Percentiles rank a stretch among this genome's conserved stretches.
Conservation (phyloP, 108 stramenopile species). For the Halocafeteria seosinensis region DNA sequence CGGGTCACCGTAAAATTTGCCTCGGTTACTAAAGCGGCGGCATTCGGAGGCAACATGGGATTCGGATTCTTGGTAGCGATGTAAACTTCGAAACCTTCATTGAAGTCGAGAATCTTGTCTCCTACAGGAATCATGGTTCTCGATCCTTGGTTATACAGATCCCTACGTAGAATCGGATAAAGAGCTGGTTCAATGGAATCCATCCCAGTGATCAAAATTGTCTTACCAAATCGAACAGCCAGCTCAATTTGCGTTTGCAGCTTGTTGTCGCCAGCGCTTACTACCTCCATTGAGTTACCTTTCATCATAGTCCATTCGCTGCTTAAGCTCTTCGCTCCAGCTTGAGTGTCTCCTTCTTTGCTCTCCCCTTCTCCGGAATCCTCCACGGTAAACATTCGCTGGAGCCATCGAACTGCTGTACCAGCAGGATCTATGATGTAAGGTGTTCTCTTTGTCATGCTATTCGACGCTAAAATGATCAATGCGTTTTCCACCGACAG, state of each 20-base stretch:
- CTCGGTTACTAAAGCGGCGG: constrained; percentile 24
- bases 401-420: constrained; percentile 25
- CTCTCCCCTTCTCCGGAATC: not conserved
- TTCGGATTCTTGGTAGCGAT: constrained; percentile 34
- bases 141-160: constrained; percentile 30
- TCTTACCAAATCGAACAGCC: constrained; percentile 46
- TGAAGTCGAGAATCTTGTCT: constrained; percentile 36
- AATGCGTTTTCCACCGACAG: constrained; percentile 31
- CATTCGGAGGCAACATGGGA: constrained; percentile 34
- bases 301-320: constrained; percentile 3
- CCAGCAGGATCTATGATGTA: constrained; percentile 42
- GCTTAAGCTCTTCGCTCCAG: not conserved
- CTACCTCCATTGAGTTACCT: constrained; percentile 25
- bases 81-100: constrained; percentile 33
- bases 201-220: constrained; percentile 32
- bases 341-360: not conserved
- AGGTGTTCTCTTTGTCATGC: constrained; percentile 20
- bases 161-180: constrained; percentile 28
- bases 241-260: constrained; percentile 23
- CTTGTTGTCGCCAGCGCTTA: constrained; percentile 8
- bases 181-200: constrained; percentile 33
- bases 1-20: constrained; percentile 50
- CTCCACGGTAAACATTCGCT: constrained; percentile 6
- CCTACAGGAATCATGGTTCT: constrained; percentile 33
- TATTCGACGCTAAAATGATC: constrained; percentile 16